A percentile compares a stretch with the other conserved stretches of the same genome.
These are phyloP conservation scores for Conoideocrella luteorostrata DNA, from an alignment of 2,329 filamentous ascomycete species.

Conservation along the genomic window DNA sequence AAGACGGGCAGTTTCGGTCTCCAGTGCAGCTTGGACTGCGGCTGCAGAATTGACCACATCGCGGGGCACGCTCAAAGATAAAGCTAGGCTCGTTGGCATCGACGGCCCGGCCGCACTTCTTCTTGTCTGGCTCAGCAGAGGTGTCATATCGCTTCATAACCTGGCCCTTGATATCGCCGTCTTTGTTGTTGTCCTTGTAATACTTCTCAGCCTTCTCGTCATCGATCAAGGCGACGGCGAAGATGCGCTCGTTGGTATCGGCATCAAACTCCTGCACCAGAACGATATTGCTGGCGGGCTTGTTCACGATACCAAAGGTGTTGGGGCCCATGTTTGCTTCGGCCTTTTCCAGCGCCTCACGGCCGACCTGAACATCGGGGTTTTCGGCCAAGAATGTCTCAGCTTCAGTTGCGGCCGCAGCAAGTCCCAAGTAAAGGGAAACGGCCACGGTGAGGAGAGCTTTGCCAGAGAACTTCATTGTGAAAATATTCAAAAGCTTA, in stretches of 20 bases:
- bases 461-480: constrained; percentile 4
- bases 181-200: constrained; percentile 10
- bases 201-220: constrained; percentile 11
- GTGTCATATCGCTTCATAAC: constrained; percentile 1
- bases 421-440: not conserved
- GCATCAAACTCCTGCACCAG: constrained; percentile 11
- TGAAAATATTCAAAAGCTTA: not conserved
- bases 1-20: constrained; percentile 5
- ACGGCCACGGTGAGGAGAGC: not conserved
- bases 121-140: not conserved
- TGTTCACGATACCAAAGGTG: constrained; percentile 14
- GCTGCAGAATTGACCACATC: constrained; percentile 11
- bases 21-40: constrained; percentile 8
- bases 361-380: constrained; percentile 12
- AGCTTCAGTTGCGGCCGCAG: not conserved
- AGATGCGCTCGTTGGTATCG: constrained; percentile 12
- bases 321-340: constrained; percentile 7
- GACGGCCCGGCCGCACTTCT: not conserved
- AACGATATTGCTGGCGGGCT: constrained; percentile 11
- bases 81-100: constrained; percentile 1
- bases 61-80: constrained; percentile 8
- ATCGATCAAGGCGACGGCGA: constrained; percentile 11
- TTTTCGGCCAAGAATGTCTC: constrained; percentile 10
- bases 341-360: constrained; percentile 9
- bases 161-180: constrained; percentile 3